Percentiles rank a stretch among this genome's conserved stretches.
These are phyloP conservation scores for Penicillium sp. DNA, from an alignment of 2,329 filamentous ascomycete genomes.

Conservation along the genomic window DNA sequence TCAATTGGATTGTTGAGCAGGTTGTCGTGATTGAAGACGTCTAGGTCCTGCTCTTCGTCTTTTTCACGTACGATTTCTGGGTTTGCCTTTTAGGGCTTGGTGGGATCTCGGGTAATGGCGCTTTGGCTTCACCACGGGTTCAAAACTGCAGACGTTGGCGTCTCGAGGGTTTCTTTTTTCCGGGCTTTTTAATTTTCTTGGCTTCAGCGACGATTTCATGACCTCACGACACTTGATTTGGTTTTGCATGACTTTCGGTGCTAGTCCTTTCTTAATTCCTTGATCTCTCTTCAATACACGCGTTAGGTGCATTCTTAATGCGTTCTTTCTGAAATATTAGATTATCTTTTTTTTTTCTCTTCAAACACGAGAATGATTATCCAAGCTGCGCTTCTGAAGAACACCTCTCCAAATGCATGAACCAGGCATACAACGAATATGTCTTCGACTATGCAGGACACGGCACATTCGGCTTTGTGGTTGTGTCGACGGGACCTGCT, in stretches of 20 bases:
- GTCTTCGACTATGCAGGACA: neutral
- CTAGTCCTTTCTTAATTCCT: neutral
- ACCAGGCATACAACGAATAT: neutral
- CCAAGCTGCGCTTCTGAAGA: no score
- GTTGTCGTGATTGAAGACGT: conserved; percentile 39
- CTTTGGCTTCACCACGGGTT: neutral
- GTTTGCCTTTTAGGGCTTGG: neutral
- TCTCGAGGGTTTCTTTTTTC: neutral
- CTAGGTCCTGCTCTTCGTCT: conserved; percentile 9
- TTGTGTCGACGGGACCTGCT: no score
- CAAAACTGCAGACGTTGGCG: conserved; percentile 3
- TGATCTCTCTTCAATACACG: neutral
- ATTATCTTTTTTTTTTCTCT: no score
- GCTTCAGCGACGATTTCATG: conserved; percentile 17
- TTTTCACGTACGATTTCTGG: neutral
- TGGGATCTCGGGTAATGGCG: neutral
- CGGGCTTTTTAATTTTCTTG: neutral
- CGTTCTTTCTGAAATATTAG: no score
- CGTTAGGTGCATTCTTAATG: neutral
- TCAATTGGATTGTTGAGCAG: conserved; percentile 42
- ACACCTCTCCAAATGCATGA: neutral
- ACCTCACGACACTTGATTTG: conserved; percentile 17
- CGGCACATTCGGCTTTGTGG: no score
- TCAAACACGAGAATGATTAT: no score
- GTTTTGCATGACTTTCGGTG: neutral